Evolutionary conservation across 768 basidiomycete species (phyloP).

Genomic region (Tylopilus subfusipes): DNA sequence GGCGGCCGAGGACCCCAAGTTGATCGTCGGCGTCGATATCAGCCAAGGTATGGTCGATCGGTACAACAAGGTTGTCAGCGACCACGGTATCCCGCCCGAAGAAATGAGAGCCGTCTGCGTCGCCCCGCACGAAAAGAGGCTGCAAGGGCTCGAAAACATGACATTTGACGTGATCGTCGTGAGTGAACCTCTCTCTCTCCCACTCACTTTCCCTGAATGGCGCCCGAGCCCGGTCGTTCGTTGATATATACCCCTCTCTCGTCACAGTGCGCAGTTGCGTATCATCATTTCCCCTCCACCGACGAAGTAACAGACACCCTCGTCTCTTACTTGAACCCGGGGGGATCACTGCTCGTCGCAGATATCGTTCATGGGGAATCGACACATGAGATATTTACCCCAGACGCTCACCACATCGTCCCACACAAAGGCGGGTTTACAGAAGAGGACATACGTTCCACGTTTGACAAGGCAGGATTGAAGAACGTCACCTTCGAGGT

Average conservation of each 20-base stretch:
- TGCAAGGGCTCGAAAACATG: conserved; percentile 50
- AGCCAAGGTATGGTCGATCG: conserved; percentile 65
- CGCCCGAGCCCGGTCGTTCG: neutral
- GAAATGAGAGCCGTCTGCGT: conserved; percentile 62
- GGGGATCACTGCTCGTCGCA: conserved; percentile 55
- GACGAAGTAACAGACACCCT: conserved; percentile 49
- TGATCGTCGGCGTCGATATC: conserved; percentile 72
- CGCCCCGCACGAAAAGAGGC: conserved; percentile 42
- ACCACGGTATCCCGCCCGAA: conserved; percentile 60
- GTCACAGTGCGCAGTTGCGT: conserved; percentile 56
- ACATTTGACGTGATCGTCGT: conserved; percentile 73
- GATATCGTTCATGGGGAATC: conserved; percentile 43
- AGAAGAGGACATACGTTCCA: conserved; percentile 43
- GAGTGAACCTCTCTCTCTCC: no score
- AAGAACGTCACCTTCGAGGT: conserved; percentile 39
- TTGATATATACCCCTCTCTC: neutral
- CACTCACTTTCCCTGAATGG: neutral
- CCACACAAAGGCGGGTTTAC: conserved; percentile 53
- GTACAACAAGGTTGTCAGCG: conserved; percentile 54
- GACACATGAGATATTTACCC: conserved; percentile 26
- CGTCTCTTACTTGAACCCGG: conserved; percentile 55
- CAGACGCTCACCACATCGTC: conserved; percentile 44
- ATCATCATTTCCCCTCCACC: conserved; percentile 59
- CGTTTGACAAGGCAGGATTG: conserved; percentile 56
- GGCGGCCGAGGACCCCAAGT: conserved; percentile 54